Conservation (phyloP, 495 filamentous ascomycete genomes). For the Bacidia gigantensis region DNA sequence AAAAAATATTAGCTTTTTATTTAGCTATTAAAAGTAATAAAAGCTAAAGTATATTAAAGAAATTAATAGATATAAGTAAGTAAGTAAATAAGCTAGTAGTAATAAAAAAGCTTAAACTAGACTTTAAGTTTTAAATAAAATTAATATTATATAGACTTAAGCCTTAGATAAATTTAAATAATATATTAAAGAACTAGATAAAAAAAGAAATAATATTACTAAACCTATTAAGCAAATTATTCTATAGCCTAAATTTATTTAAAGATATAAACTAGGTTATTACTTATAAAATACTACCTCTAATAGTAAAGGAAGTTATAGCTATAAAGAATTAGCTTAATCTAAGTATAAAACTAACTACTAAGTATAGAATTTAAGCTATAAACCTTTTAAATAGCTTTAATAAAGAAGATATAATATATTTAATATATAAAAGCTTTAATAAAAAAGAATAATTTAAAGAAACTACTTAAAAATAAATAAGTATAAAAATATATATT, state of each 20-base stretch:
- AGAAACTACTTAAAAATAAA: too few species aligned
- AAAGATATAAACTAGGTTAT: background rate
- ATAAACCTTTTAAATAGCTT: too few species aligned
- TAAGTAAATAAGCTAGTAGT: too few species aligned
- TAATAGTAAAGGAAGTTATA: background rate
- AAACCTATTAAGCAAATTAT: background rate
- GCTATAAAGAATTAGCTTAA: background rate
- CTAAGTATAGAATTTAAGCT: too few species aligned
- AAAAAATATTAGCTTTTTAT: background rate
- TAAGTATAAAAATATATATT: background rate
- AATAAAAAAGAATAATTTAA: too few species aligned
- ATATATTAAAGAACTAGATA: background rate
- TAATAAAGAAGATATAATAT: too few species aligned
- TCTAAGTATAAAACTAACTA: background rate
- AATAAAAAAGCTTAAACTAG: background rate
- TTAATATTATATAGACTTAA: too few species aligned
- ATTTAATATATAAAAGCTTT: too few species aligned
- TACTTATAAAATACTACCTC: background rate
- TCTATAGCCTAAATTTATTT: background rate
- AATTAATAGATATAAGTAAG: background rate
- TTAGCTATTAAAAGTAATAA: conserved; percentile 1
- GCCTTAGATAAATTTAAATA: background rate
- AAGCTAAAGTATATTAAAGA: conserved; percentile 1
- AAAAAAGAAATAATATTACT: background rate
- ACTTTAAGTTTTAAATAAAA: conserved; percentile 1